phyloP scores from a whole-genome alignment of 441 rosid genomes.

The Mallotus repandus region DNA sequence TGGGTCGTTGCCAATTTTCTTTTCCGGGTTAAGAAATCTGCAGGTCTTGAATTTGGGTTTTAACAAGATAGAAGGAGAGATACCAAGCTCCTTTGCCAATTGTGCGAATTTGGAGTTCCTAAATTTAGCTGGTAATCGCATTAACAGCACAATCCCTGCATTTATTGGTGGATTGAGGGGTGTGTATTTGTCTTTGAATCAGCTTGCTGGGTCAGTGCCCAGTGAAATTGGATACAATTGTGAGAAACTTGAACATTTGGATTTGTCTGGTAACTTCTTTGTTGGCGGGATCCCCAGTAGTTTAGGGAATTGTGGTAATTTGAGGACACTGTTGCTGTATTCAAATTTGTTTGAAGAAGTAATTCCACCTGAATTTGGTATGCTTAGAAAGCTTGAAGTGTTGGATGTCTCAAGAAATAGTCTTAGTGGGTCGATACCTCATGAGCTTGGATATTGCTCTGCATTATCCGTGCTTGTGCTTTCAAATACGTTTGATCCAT shows the following conservation, averaged over 20 bases:
- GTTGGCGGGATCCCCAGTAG: constrained; percentile 45
- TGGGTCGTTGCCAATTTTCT: constrained; percentile 41
- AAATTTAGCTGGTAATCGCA: constrained; percentile 52
- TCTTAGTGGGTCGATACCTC: constrained; percentile 52
- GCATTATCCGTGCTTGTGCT: constrained; percentile 53
- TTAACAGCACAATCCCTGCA: constrained; percentile 49
- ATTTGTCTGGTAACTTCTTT: constrained; percentile 57
- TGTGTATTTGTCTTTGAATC: constrained; percentile 48
- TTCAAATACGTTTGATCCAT: constrained; percentile 41
- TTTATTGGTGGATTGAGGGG: constrained; percentile 45
- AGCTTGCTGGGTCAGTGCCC: constrained; percentile 44
- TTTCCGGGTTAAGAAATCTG: constrained; percentile 39
- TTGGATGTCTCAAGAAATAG: constrained; percentile 63
- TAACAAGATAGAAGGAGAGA: constrained; percentile 44
- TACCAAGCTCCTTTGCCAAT: constrained; percentile 34
- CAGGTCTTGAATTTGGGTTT: constrained; percentile 60
- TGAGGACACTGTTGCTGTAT: constrained; percentile 49
- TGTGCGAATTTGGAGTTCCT: constrained; percentile 37
- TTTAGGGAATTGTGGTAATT: constrained; percentile 49
- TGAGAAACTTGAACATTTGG: constrained; percentile 52
- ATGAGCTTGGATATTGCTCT: constrained; percentile 54
- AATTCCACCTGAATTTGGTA: constrained; percentile 49
- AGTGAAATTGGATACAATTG: constrained; percentile 45
- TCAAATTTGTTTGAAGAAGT: constrained; percentile 54
- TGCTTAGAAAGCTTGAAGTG: constrained; percentile 54